Percentiles rank a stretch among this genome's conserved stretches.
phyloP scores from a whole-genome alignment of 345 rosid genomes.

The Diplotaxis tenuifolia region DNA sequence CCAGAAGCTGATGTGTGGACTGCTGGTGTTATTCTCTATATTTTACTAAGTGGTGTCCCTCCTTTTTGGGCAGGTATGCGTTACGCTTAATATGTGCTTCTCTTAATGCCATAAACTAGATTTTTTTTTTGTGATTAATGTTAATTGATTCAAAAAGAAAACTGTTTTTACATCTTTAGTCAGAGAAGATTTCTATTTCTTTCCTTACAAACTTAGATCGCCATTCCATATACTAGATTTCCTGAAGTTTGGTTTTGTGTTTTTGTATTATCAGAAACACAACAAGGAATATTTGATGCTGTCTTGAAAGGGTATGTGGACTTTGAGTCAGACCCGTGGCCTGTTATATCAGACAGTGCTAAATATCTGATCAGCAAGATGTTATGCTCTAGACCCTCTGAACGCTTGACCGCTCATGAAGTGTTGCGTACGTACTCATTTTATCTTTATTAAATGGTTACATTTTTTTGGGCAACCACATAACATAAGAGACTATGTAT shows the following conservation, averaged over 20 bases:
- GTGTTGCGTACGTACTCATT: constrained; percentile 72
- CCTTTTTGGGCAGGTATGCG: constrained; percentile 97
- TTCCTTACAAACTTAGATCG: not conserved
- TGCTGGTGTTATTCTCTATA: constrained; percentile 93
- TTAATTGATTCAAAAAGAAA: no score
- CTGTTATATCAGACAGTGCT: constrained; percentile 81
- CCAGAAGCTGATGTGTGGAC: constrained; percentile 99
- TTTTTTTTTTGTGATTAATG: not conserved
- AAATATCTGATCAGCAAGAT: constrained; percentile 83
- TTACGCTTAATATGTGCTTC: not conserved
- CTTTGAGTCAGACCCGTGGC: constrained; percentile 97
- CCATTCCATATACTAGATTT: not conserved
- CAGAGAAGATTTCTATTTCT: no score
- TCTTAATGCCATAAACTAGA: not conserved
- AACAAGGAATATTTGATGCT: constrained; percentile 98
- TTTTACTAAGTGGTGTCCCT: constrained; percentile 94
- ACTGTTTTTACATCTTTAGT: no score
- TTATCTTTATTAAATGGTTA: not conserved
- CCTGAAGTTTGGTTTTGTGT: constrained; percentile 26
- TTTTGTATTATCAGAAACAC: constrained; percentile 60
- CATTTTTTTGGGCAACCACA: not conserved
- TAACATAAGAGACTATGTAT: constrained; percentile 28
- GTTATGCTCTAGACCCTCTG: constrained; percentile 74
- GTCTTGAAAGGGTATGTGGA: constrained; percentile 92
- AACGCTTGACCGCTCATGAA: constrained; percentile 93